Base-by-base conservation (phyloP, 495 filamentous ascomycete species). In the Aspergillus haitiensis region DNA sequence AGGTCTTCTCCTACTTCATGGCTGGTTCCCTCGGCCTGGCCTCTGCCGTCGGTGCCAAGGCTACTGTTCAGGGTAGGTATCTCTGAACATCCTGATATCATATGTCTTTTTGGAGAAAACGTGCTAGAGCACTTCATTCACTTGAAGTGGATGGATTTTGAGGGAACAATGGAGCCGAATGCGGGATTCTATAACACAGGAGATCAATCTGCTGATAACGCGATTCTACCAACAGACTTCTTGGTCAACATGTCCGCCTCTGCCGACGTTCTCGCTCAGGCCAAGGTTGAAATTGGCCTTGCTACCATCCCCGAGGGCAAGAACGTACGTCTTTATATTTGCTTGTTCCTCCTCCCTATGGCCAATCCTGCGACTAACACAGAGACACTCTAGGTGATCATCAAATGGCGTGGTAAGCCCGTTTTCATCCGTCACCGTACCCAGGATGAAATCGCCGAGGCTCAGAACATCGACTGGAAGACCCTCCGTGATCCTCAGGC, bases 361-460 rank as follows among this genome's bases (percentile, higher is more conserved):
- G 33, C 10, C 16, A n/a, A 37, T 6, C 45, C 18, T n/a, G 46
- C n/a, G 32, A 55, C 66, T 68, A 39, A 68, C 58, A 35, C 8
- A 44, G 34, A 60, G 27, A 16, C 48, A 46, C 51, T 57, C 71
- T 66, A 95, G 91, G 89, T 98, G 75, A 95, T 98, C 77, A 93
- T 99, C 84, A 99, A 99, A 84, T 99, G 95, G 95, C 88, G 95
- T 80, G 95, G 95, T 72, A 99, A 99, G 87, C 95, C 95, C 74
- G 91, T 99, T 75, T 98, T 99, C 85, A 92, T 99, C 86, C 93
- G 95, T 74, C 95, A 99, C 87, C 91, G 95, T 65, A 99, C 95
- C 64, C 72, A 81, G 66, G 82, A 81, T 61, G 91, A 96, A 80
- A 95, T 96, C 78, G 81, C 87, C 58, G 89, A 93, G 77, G 91